Evolutionary conservation across 208 protist species (phyloP), one percentile per base, ranked within the genome.

Genomic region (Jaenimonas drosophilae): DNA sequence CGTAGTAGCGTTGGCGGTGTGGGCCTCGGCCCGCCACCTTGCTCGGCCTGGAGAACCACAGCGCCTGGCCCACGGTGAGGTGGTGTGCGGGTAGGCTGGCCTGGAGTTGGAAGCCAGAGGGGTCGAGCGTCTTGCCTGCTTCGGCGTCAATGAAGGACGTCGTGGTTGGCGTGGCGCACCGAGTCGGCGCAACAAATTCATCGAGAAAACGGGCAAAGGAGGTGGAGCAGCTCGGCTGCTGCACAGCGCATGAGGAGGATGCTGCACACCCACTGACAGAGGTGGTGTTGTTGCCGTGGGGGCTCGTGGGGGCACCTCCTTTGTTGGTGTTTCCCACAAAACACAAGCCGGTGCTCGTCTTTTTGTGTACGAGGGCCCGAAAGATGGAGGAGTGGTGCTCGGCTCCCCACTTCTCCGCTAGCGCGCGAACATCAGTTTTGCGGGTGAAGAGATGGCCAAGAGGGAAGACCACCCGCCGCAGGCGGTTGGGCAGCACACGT

Each of bases 281-380:
- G n/a, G 6, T 19, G 46, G 6, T 11, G 14, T 31, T 9, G 42
- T 24, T 34, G 37, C 37, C 9, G 37, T 44, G 28, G 26, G 6
- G 17, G 42, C 31, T n/a, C 1, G 0, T 20, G 9, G 2, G 4
- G 21, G 4, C 11, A 0, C 16, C 19, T 23, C 34, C 9, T 9
- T 19, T 26, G 32, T 34, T 47, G 6, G 59, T 58, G 7, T 54
- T 37, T 0, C 76, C 76, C 1, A 91, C 70, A 46, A 88, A 88
- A 51, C 83, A 91, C 11, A 91, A 53, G 5, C 83, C 83, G 0
- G 78, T 91, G 54, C 78, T 88, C 20, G 83, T 88, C 40, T 72
- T 76, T 57, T 87, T 88, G 11, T 29, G 9, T 1, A 54, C 34
- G 30, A 76, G 17, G 12, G 4, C 24, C 37, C 9, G 6, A 11